Base-by-base conservation (phyloP, 2,329 filamentous ascomycete genomes). In the Parafenestella ontariensis region DNA sequence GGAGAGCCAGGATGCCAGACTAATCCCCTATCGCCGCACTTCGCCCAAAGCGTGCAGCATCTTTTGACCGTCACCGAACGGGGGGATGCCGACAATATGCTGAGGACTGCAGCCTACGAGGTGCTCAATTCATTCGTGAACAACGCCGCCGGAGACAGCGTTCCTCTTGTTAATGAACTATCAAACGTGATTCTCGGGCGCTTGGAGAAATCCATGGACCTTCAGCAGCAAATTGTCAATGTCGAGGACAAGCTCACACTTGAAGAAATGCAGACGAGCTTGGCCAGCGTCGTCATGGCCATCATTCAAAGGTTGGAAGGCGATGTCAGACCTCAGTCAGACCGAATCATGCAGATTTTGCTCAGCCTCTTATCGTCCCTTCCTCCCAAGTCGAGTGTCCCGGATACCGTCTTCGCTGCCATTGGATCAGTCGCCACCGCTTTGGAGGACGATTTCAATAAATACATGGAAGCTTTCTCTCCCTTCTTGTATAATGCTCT, bases 241-340 rank as follows among this genome's bases (percentile, higher is more conserved):
- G 91, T 97, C 24, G 95, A 99, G 77, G 95, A 99, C 78, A 94
- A 89, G 77, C 92, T 98, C 63, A 96, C 91, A 5, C 84, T 99
- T 3, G 93, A 98, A 75, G 95, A 99, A 78, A 96, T 99, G 86
- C 95, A 98, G 81, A 97, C 93, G 46, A 97, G 93, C 76, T 83
- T 99, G 70, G 89, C 89, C 76, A 96, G 91, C 49, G 95, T 98
- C 36, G 83, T 98, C 45, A 88, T 97, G 78, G 89, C 92, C 44
- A 96, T 98, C 72, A 89, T 98, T 58, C 89, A 92, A 76, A 89
- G 95, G 53, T 83, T 99, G 23, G 95, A 98, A 78, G 89, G 89
- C 74, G 94, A 98, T 74, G 91, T 99, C 65, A 86, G 87, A 59
- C 92, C 94, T 15, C 91, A 94, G 74, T 90, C 92, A 51, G 92